phyloP scores from a whole-genome alignment of 441 rosid genomes.

The Flueggea neowawraea region DNA sequence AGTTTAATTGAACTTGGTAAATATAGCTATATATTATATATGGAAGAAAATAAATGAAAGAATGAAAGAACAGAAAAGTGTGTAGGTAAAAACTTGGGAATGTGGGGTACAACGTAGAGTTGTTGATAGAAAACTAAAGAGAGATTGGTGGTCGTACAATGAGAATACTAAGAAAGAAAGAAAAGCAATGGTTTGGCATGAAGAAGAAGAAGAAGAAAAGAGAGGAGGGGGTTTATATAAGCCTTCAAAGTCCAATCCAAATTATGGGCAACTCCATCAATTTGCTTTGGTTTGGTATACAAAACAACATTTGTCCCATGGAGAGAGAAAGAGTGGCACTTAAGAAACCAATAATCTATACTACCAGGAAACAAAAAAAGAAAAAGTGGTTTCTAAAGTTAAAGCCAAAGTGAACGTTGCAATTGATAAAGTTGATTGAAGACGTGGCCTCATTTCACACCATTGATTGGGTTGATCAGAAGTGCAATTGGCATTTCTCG shows the following conservation, averaged over 20 bases:
- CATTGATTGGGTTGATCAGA: neutral
- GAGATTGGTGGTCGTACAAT: neutral
- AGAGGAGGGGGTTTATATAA: constrained; percentile 19
- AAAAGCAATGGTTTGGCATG: constrained; percentile 19
- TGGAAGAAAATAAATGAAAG: too few relatives aligned
- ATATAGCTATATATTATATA: too few relatives aligned
- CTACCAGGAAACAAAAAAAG: too few relatives aligned
- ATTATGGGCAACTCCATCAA: neutral
- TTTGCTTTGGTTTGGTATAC: too few relatives aligned
- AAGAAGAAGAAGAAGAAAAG: constrained; percentile 9
- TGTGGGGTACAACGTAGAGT: too few relatives aligned
- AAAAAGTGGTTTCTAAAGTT: too few relatives aligned
- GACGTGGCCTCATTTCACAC: constrained; percentile 12
- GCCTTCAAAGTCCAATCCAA: neutral
- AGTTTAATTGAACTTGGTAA: neutral
- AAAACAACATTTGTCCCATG: too few relatives aligned
- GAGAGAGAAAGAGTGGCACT: too few relatives aligned
- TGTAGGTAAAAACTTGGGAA: too few relatives aligned
- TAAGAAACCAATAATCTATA: too few relatives aligned
- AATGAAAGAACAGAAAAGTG: too few relatives aligned
- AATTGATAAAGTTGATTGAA: constrained; percentile 1
- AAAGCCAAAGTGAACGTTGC: constrained; percentile 14
- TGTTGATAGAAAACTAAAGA: too few relatives aligned
- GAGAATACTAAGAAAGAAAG: neutral
- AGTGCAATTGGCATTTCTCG: neutral